These are phyloP conservation scores for Cryptomeria japonica DNA, from an alignment of 75 land plant genomes.

Conservation along the genomic window DNA sequence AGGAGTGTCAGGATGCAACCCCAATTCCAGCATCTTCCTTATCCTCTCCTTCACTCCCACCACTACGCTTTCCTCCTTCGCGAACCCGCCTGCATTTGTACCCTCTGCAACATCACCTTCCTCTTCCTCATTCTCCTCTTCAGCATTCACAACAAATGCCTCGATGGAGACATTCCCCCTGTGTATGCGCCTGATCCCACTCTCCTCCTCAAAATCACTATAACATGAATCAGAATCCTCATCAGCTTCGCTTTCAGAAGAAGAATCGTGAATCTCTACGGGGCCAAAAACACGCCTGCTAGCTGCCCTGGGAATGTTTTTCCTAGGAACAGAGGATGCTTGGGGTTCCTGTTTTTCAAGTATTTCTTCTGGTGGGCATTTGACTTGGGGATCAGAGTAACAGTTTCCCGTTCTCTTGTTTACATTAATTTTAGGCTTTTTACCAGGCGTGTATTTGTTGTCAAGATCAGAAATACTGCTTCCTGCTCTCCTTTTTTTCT, in stretches of 20 bases:
- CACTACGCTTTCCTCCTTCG: conserved; percentile 4
- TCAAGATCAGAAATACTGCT: not conserved
- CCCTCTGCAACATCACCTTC: not conserved
- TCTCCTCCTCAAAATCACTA: conserved; percentile 17
- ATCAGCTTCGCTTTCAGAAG: conserved; percentile 11
- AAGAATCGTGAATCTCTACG: not conserved
- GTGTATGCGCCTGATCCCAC: not conserved
- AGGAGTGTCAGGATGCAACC: conserved; percentile 28
- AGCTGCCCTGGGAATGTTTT: conserved; percentile 4
- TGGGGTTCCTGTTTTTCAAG: not conserved
- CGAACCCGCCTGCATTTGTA: not conserved
- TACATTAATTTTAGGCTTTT: not conserved
- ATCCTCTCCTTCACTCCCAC: conserved; percentile 20
- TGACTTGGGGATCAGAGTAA: not conserved
- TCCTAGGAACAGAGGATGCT: not conserved
- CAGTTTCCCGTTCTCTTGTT: not conserved
- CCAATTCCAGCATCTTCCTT: conserved; percentile 23
- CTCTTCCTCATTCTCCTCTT: not conserved
- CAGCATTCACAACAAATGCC: conserved; percentile 23
- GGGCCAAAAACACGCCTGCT: conserved; percentile 8
- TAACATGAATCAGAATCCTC: not conserved
- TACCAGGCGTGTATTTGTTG: not conserved
- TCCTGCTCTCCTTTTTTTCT: not conserved
- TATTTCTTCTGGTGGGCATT: not conserved
- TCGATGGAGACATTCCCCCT: conserved; percentile 18